phyloP scores from a whole-genome alignment of 345 rosid genomes.

The Gynandropsis gynandra region DNA sequence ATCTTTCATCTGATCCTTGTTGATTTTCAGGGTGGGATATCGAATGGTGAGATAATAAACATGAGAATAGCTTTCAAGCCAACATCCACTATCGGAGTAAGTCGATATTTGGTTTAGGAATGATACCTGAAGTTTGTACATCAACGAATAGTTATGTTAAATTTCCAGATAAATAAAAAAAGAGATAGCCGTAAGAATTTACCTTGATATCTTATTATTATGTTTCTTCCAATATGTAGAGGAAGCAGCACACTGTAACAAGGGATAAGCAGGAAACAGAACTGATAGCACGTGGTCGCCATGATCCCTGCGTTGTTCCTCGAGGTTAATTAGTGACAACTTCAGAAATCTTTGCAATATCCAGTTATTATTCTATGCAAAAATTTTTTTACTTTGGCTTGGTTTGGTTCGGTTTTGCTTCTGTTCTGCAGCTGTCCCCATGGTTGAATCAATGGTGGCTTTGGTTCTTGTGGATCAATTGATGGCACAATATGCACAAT shows the following conservation, averaged over 20 bases:
- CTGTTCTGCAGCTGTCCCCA: constrained; percentile 73
- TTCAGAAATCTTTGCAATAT: background rate
- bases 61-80: constrained; percentile 98
- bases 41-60: constrained; percentile 92
- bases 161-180: no score
- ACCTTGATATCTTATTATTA: no score
- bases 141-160: no score
- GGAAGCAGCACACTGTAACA: constrained; percentile 73
- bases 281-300: constrained; percentile 89
- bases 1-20: no score
- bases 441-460: constrained; percentile 98
- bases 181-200: no score
- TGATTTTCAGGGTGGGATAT: constrained; percentile 48
- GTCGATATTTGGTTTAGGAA: no score
- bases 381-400: background rate
- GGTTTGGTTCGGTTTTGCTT: background rate
- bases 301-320: constrained; percentile 98
- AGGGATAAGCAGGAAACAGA: constrained; percentile 73
- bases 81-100: constrained; percentile 81
- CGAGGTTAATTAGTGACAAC: constrained; percentile 61
- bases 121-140: no score
- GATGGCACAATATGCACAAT: constrained; percentile 83
- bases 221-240: constrained; percentile 33
- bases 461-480: constrained; percentile 29
- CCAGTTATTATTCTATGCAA: background rate